Conservation (phyloP, 495 filamentous ascomycete species). For the Xylaria longipes region DNA sequence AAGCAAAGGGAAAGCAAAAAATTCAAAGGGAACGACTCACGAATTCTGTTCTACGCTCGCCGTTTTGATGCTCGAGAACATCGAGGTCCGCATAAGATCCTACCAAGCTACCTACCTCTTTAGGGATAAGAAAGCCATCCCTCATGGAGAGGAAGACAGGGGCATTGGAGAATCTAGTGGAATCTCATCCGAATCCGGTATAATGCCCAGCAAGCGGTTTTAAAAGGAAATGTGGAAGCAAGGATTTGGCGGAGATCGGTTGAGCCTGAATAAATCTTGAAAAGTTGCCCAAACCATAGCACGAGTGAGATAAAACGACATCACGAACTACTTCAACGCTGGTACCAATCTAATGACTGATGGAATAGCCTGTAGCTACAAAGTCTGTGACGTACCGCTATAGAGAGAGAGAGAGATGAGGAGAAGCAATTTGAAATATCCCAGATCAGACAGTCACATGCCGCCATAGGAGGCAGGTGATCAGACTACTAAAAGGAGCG, state of each 20-base stretch:
- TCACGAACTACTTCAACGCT: neutral
- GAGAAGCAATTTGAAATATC: neutral
- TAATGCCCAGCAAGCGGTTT: neutral
- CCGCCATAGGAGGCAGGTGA: slow-evolving; percentile 4
- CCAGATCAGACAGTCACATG: neutral
- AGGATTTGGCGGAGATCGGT: neutral
- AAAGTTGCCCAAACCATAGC: neutral
- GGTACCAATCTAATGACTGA: neutral
- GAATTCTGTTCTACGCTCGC: neutral
- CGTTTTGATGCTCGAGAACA: slow-evolving; percentile 2
- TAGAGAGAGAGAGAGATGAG: neutral
- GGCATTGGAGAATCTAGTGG: neutral
- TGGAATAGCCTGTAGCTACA: neutral
- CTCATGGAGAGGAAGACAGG: neutral
- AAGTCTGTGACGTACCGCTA: neutral
- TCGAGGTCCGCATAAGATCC: slow-evolving; percentile 5
- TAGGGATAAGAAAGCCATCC: neutral
- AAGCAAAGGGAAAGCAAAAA: neutral
- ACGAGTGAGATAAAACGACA: neutral
- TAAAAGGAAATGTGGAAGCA: neutral
- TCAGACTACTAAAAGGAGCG: neutral
- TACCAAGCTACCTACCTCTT: slow-evolving; percentile 21
- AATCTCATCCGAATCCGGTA: neutral
- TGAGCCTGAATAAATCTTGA: neutral
- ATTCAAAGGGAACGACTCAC: neutral